Conservation (phyloP, 2,329 filamentous ascomycete species). For the Botrytis pseudocinerea region DNA sequence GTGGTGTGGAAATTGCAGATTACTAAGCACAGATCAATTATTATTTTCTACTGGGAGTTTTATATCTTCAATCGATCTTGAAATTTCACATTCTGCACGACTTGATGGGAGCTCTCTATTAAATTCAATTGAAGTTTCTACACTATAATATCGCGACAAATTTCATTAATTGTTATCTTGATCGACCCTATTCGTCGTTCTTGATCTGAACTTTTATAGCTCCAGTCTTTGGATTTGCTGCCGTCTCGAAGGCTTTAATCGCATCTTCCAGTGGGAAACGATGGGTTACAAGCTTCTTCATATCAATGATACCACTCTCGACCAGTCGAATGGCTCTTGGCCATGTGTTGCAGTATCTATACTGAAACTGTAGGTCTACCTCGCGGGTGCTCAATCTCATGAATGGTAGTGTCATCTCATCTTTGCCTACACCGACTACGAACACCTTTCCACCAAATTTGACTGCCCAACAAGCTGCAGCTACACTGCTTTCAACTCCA, state of each 20-base stretch:
- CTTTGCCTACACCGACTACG: constrained; percentile 91
- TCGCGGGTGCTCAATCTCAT: constrained; percentile 90
- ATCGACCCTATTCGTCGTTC: constrained; percentile 46
- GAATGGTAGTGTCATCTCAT: constrained; percentile 93
- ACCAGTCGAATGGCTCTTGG: constrained; percentile 87
- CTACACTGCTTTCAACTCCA: constrained; percentile 86
- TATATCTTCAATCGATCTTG: not conserved
- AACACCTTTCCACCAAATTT: constrained; percentile 98
- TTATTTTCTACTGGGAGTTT: not conserved
- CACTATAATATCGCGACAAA: constrained; percentile 24
- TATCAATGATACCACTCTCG: constrained; percentile 78
- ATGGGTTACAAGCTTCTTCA: constrained; percentile 84
- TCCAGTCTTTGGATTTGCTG: constrained; percentile 82
- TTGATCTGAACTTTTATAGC: constrained; percentile 99
- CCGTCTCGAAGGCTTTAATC: constrained; percentile 84
- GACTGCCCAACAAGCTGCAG: constrained; percentile 80
- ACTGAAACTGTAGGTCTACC: constrained; percentile 95
- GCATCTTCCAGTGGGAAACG: constrained; percentile 84
- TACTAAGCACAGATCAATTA: constrained; percentile 18
- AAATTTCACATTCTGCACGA: not conserved
- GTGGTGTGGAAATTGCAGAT: constrained; percentile 19
- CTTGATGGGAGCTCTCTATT: not conserved
- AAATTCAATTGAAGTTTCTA: constrained; percentile 21
- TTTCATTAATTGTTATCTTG: constrained; percentile 11
- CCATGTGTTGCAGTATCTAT: constrained; percentile 96